Evolutionary conservation across 139 green algal genomes (phyloP), one percentile per base, ranked within the genome.

Genomic region (Chlorella sp.): DNA sequence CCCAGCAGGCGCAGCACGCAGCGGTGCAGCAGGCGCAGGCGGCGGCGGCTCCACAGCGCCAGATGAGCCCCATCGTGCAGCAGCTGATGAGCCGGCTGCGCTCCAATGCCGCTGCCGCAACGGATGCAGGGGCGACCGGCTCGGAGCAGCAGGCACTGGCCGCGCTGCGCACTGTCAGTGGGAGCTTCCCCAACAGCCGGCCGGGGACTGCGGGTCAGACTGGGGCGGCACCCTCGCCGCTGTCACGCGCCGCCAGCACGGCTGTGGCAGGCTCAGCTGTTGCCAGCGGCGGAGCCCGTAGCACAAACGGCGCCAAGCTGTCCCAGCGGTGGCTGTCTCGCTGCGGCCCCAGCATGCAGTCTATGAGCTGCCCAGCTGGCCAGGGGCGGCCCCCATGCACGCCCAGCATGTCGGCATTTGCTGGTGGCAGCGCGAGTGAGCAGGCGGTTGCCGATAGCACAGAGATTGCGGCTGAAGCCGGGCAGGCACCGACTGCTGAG

Each of bases 31-130:
- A 22, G 36, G 68, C 36, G 28, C 36, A 38, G 24, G 68, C 13
- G 17, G 44, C 36, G 0, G 68, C 38, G 1, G 16, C 36, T 24
- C 70, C 51, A 41, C 41, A 56, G 70, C 41, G 26, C 41, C 70
- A 76, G 70, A 28, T 76, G 22, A 76, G 70, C 70, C 70, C 70
- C 26, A 76, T 76, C 5, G 70, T 76, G 40, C 70, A 76, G 70
- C 41, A 76, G 70, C 70, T 76, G 70, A 26, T 76, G 8, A 76
- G 70, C 70, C 41, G 70, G 24, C 40, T 76, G 40, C 70, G 70
- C 26, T 30, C 70, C 2, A 76, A 76, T 38, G 70, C 70, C 4
- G 70, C 11, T 2, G 70, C n/a, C 30, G 70, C 41, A 13, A 24
- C 51, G 9, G 51, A 60, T 24, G 51, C 51, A 26, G 51, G 51